These are phyloP conservation scores for Cercospora sp. DNA, from an alignment of 2,329 filamentous ascomycete genomes.

Conservation along the genomic window DNA sequence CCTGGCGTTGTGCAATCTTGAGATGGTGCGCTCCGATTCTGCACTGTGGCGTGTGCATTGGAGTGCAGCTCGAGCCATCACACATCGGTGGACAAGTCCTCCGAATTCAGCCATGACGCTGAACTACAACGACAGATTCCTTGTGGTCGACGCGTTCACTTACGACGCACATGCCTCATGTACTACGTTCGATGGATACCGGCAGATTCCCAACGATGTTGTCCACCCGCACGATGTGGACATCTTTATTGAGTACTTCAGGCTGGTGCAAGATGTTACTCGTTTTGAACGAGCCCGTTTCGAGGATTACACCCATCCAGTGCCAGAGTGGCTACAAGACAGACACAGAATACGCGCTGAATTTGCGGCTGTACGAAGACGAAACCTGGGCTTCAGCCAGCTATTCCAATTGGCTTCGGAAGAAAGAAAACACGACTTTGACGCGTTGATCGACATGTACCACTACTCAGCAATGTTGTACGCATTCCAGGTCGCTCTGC, in stretches of 20 bases:
- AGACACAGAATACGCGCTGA: conserved; percentile 1
- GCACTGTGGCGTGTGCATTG: conserved; percentile 19
- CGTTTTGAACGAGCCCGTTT: conserved; percentile 6
- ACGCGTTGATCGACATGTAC: conserved; percentile 10
- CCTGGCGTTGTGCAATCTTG: conserved; percentile 17
- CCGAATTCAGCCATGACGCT: conserved; percentile 2
- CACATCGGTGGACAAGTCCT: conserved; percentile 15
- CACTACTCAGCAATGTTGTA: conserved; percentile 11
- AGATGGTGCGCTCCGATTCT: conserved; percentile 16
- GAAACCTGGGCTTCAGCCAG: background rate
- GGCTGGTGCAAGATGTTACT: conserved; percentile 15
- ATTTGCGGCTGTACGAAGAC: conserved; percentile 1
- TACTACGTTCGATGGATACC: conserved; percentile 11
- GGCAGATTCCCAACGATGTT: conserved; percentile 8
- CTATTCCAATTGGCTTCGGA: conserved; percentile 14
- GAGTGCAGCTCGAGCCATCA: conserved; percentile 16
- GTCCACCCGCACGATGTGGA: conserved; percentile 13
- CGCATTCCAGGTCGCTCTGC: conserved; percentile 9
- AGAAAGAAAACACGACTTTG: conserved; percentile 10
- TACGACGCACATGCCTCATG: conserved; percentile 13
- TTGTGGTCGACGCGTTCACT: conserved; percentile 13
- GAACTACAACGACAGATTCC: conserved; percentile 6
- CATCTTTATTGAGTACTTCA: conserved; percentile 10
- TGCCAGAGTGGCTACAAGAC: conserved; percentile 4
- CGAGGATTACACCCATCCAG: background rate